Percentiles rank a stretch among this genome's conserved stretches.
phyloP scores from a whole-genome alignment of 2,329 filamentous ascomycete genomes.

The Amauroascus verrucosus region DNA sequence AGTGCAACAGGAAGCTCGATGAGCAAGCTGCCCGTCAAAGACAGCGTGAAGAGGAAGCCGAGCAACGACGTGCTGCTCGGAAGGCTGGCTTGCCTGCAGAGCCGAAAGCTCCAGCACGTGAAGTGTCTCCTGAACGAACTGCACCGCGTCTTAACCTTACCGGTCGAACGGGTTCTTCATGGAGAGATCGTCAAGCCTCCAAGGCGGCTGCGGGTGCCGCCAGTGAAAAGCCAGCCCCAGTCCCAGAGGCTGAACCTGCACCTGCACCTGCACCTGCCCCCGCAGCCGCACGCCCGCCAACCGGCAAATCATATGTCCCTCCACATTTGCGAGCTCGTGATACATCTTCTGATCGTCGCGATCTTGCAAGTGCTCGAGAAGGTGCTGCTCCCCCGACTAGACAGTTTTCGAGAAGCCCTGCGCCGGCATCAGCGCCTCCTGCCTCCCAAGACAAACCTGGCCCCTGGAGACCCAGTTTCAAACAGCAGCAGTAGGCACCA shows the following conservation, averaged over 20 bases:
- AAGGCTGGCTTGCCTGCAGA: conserved; percentile 44
- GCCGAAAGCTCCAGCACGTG: conserved; percentile 36
- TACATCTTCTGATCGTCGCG: conserved; percentile 11
- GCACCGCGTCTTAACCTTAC: conserved; percentile 49
- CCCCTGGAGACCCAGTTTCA: conserved; percentile 16
- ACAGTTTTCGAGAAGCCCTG: conserved; percentile 13
- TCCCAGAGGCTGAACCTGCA: conserved; percentile 22
- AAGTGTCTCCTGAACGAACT: conserved; percentile 41
- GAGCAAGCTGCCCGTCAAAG: conserved; percentile 57
- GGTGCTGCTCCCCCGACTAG: conserved; percentile 4
- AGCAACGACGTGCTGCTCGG: conserved; percentile 60
- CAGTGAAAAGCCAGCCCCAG: conserved; percentile 20
- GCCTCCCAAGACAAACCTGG: conserved; percentile 12
- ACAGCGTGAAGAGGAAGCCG: conserved; percentile 78
- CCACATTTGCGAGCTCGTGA: conserved; percentile 14
- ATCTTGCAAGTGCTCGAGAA: not conserved
- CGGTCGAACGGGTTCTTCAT: conserved; percentile 40
- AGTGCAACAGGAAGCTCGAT: conserved; percentile 46
- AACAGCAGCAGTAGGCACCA: conserved; percentile 10
- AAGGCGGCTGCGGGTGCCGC: conserved; percentile 32
- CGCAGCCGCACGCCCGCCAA: conserved; percentile 3
- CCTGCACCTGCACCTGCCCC: conserved; percentile 1
- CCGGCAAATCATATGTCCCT: conserved; percentile 14
- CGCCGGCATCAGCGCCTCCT: conserved; percentile 8
- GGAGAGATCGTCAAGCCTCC: conserved; percentile 52